Conservation (phyloP, 1,284 basidiomycete species). For the Tilletia horrida region DNA sequence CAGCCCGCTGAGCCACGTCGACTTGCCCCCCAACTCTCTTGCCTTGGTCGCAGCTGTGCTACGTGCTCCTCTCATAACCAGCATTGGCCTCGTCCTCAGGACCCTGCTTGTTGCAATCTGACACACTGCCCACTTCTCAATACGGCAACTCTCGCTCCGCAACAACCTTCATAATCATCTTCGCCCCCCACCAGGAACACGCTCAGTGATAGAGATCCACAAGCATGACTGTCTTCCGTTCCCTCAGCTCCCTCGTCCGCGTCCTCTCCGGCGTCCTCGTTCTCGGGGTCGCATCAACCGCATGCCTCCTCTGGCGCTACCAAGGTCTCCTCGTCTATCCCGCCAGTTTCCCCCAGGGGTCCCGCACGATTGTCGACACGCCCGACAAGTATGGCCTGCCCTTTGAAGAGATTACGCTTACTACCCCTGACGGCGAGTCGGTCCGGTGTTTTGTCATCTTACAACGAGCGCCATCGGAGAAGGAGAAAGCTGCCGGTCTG, state of each 20-base stretch:
- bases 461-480: slow-evolving; percentile 27
- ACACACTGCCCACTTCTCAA: no score
- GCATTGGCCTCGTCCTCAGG: no score
- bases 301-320: slow-evolving; percentile 49
- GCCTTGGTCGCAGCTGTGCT: no score
- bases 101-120: no score
- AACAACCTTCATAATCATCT: no score
- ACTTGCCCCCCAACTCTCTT: no score
- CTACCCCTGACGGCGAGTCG: slow-evolving; percentile 45
- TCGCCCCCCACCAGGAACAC: no score
- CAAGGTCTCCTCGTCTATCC: slow-evolving; percentile 52
- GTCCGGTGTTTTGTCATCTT: slow-evolving; percentile 47
- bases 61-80: no score
- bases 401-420: slow-evolving; percentile 40
- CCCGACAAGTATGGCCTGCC: slow-evolving; percentile 48
- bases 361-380: slow-evolving; percentile 42
- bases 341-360: slow-evolving; percentile 44
- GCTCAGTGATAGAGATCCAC: neutral
- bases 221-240: slow-evolving; percentile 33
- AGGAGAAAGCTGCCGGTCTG: slow-evolving; percentile 17
- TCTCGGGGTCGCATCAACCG: slow-evolving; percentile 43
- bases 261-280: slow-evolving; percentile 36
- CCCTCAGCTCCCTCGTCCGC: slow-evolving; percentile 29
- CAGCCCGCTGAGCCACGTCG: no score
- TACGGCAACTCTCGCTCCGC: no score